Percentiles rank a stretch among this genome's conserved stretches.
phyloP scores from a whole-genome alignment of 805 yeast genomes.

The Lipomyces yamanashiensis region DNA sequence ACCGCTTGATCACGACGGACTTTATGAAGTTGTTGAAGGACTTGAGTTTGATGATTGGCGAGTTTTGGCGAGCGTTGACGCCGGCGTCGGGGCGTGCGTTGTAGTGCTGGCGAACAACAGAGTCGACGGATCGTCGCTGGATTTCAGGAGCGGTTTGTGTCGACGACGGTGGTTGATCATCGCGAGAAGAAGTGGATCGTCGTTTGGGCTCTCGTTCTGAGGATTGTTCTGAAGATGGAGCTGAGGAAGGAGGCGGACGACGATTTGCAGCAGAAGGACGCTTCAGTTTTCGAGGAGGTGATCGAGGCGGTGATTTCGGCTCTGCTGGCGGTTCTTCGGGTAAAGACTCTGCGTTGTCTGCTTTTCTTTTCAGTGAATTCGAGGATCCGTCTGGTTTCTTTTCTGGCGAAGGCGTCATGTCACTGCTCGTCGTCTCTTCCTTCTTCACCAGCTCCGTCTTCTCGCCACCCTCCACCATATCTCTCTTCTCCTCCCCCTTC shows the following conservation, averaged over 20 bases:
- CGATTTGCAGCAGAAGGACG: conserved; percentile 25
- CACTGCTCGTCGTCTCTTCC: background rate
- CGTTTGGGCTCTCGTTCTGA: background rate
- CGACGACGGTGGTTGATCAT: background rate
- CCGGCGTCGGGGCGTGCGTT: conserved; percentile 78
- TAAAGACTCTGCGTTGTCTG: background rate
- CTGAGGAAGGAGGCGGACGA: conserved; percentile 5
- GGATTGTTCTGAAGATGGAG: background rate
- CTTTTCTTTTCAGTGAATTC: background rate
- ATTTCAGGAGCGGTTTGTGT: conserved; percentile 11
- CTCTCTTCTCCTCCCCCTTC: background rate
- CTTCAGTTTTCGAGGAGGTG: conserved; percentile 37
- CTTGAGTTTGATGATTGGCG: conserved; percentile 84
- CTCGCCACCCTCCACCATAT: background rate
- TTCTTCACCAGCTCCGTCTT: background rate
- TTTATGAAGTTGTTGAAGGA: conserved; percentile 92
- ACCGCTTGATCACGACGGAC: conserved; percentile 77
- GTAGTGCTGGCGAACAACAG: conserved; percentile 79
- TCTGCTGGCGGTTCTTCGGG: conserved; percentile 17
- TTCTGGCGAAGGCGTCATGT: background rate
- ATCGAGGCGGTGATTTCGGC: conserved; percentile 34
- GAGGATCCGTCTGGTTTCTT: background rate
- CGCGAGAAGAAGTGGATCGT: background rate
- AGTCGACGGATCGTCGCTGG: conserved; percentile 49
- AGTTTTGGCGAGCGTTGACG: conserved; percentile 63